These are phyloP conservation scores for Diaporthe aspalathi DNA, from an alignment of 2,329 filamentous ascomycete genomes.

Conservation along the genomic window DNA sequence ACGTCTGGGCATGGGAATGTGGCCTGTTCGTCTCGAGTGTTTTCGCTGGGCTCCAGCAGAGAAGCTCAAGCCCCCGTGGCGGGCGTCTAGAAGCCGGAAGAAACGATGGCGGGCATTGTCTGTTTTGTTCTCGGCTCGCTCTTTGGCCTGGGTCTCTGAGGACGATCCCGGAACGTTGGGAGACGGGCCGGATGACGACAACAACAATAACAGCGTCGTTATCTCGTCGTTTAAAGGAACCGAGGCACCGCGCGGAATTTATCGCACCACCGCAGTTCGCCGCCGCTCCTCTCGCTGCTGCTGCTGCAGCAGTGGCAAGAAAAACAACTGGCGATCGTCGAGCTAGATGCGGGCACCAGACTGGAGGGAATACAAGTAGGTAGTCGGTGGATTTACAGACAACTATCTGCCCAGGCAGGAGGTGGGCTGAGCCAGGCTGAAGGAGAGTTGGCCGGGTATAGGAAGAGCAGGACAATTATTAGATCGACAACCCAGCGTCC, in stretches of 20 bases:
- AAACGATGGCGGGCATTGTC: slow-evolving; percentile 24
- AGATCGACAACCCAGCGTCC: background rate
- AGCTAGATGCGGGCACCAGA: background rate
- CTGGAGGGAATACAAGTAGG: too few species aligned
- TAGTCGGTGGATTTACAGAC: too few species aligned
- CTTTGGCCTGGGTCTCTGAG: background rate
- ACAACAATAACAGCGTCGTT: slow-evolving; percentile 8
- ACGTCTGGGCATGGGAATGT: slow-evolving; percentile 24
- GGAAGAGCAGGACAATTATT: background rate
- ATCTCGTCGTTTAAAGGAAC: slow-evolving; percentile 3
- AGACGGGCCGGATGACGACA: slow-evolving; percentile 10
- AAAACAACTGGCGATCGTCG: background rate
- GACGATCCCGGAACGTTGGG: slow-evolving; percentile 7
- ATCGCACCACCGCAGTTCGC: background rate
- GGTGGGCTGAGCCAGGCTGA: background rate
- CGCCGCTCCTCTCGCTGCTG: background rate
- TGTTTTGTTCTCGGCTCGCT: slow-evolving; percentile 1
- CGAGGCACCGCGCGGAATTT: background rate
- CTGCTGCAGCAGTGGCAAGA: background rate
- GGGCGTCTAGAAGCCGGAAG: slow-evolving; percentile 3
- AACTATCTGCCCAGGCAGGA: background rate
- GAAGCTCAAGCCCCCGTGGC: slow-evolving; percentile 12
- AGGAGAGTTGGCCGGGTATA: background rate
- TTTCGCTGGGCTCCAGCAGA: background rate
- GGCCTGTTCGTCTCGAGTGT: slow-evolving; percentile 8